Base-by-base conservation (phyloP, 306 rosid species). In the Vicia sativa region DNA sequence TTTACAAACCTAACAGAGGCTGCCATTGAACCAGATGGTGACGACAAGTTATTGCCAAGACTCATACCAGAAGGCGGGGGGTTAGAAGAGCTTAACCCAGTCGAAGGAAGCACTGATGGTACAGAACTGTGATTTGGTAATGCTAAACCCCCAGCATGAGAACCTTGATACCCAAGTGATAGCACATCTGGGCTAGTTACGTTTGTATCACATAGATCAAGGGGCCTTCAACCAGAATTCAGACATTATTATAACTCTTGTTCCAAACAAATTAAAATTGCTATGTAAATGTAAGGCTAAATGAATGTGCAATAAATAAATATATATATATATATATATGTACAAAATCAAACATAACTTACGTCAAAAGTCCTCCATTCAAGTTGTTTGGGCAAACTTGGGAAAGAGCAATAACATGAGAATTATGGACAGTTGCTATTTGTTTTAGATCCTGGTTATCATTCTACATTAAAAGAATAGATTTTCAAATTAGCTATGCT, bases 161-260 rank as follows among this genome's bases (percentile, higher is more conserved):
- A 69, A 70, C 84, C 87, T 77, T 91, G 99, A 77, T 85, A 85
- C 62, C 91, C 95, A 71, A 53, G 70, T 19, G 92, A 9, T 44
- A 77, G 83, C 70, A 62, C 83, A 50, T 90, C 99, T 11, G 83
- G 87, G 78, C 80, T 83, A 62, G 91, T 58, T 77, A 88, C 75
- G 49, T 80, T 84, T 57, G 83, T 60, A 75, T 95, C 99, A 83
- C 92, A 88, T 45, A 95, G 91, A 85, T 91, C 97, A 78, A 82
- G 95, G 13, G 99, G 99, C 92, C 99, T 95, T 85, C 87, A 85
- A 44, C 68, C 62, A 87, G 71, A 81, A 70, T 74, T 28, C 65
- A 45, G 62, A 70, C 68, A 82, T 44, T 54, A 68, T 53, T 58
- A 72, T 68, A 25, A 52, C 31, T 38, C 49, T 68, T 41, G 46